phyloP scores from a whole-genome alignment of 2,329 filamentous ascomycete genomes.

The Trichoderma asperellum region DNA sequence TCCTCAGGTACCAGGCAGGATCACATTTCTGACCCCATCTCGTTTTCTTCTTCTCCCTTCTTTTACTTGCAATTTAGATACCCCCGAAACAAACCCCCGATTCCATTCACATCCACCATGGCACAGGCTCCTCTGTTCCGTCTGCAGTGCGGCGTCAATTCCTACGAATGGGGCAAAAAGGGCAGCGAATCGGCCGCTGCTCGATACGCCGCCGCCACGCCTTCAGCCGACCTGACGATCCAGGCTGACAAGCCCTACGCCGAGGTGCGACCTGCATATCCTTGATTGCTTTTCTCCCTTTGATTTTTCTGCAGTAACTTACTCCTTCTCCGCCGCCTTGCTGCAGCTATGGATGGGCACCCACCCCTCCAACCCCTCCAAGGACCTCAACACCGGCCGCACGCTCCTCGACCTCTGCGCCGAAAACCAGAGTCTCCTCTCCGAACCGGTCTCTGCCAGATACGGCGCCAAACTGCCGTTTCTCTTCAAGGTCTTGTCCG shows the following conservation, averaged over 20 bases:
- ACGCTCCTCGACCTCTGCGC: slow-evolving; percentile 85
- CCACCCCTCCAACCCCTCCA: slow-evolving; percentile 93
- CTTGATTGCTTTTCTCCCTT: no score
- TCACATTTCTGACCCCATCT: not conserved
- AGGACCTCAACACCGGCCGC: slow-evolving; percentile 80
- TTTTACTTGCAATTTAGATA: not conserved
- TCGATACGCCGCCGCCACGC: slow-evolving; percentile 84
- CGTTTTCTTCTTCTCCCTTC: no score
- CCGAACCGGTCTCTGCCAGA: slow-evolving; percentile 69
- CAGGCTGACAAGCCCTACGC: slow-evolving; percentile 91
- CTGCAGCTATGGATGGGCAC: slow-evolving; percentile 98
- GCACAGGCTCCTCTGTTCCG: slow-evolving; percentile 77
- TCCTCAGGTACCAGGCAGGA: not conserved
- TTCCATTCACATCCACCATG: slow-evolving; percentile 46
- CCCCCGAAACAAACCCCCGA: not conserved
- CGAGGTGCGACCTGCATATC: slow-evolving; percentile 62
- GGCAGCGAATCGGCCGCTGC: slow-evolving; percentile 86
- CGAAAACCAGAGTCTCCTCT: slow-evolving; percentile 83
- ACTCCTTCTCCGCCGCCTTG: not conserved
- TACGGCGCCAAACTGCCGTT: slow-evolving; percentile 88
- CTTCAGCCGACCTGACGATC: slow-evolving; percentile 73
- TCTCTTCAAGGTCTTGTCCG: slow-evolving; percentile 96
- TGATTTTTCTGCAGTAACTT: not conserved
- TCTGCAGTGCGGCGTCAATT: slow-evolving; percentile 91
- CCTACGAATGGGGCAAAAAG: slow-evolving; percentile 98